phyloP scores from a whole-genome alignment of 164 flowering plant genomes.

The Aristolochia contorta region DNA sequence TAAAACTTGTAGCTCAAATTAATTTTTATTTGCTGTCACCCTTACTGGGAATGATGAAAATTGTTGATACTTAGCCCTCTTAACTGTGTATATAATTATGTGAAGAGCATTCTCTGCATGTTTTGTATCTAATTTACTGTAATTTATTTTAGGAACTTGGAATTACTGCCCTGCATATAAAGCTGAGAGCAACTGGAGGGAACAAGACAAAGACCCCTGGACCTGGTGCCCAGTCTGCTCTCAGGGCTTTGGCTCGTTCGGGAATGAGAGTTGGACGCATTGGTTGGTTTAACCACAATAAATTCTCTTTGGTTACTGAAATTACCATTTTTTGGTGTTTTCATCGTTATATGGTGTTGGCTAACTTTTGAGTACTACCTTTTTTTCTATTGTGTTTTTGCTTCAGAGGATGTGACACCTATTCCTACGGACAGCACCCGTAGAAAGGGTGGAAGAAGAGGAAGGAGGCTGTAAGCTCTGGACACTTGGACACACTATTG shows the following conservation, averaged over 20 bases:
- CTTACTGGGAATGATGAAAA: no score
- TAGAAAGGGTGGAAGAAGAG: slow-evolving; percentile 9
- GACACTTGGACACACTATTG: no score
- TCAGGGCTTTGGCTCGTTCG: slow-evolving; percentile 62
- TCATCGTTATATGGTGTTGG: no score
- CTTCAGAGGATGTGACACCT: slow-evolving; percentile 7
- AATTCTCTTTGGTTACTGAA: no score
- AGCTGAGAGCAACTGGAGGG: slow-evolving; percentile 74
- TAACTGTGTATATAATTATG: no score
- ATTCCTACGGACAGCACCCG: slow-evolving; percentile 9
- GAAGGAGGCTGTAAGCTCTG: slow-evolving; percentile 7
- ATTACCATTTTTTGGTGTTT: no score
- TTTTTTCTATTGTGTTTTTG: not conserved
- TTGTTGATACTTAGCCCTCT: no score
- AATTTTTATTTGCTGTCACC: no score
- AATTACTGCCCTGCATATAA: slow-evolving; percentile 60
- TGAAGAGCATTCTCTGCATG: no score
- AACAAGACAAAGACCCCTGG: slow-evolving; percentile 81
- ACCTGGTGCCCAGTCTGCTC: slow-evolving; percentile 76
- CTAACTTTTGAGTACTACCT: not conserved
- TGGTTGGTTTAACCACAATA: slow-evolving; percentile 25
- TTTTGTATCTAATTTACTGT: no score
- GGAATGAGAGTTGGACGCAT: slow-evolving; percentile 59
- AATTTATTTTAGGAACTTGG: slow-evolving; percentile 42
- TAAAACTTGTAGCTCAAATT: no score